Percentiles rank a stretch among this genome's conserved stretches.
phyloP scores from a whole-genome alignment of 257 asterid genomes.

The Solanum appendiculatum region DNA sequence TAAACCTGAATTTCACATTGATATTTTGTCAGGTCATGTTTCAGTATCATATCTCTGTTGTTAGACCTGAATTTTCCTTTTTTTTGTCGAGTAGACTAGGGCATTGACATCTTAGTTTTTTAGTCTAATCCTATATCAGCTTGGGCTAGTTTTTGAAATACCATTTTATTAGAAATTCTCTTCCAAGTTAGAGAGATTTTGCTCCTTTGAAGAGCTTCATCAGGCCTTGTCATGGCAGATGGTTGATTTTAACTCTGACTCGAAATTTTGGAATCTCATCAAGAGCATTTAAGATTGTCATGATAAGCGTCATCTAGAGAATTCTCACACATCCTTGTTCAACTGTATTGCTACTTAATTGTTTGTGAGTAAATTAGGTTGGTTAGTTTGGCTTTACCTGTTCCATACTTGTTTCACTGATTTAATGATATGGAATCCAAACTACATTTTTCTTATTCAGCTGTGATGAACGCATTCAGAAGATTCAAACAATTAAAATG shows the following conservation, averaged over 20 bases:
- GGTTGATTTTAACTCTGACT: neutral
- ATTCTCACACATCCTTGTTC: neutral
- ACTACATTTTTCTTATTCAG: conserved; percentile 21
- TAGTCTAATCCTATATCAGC: neutral
- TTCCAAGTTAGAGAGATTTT: neutral
- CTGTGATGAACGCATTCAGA: conserved; percentile 84
- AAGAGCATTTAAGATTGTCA: neutral
- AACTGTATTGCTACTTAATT: neutral
- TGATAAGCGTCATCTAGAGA: neutral
- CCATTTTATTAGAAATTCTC: neutral
- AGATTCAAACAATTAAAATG: conserved; percentile 94
- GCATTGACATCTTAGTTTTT: neutral
- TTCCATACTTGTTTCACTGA: neutral
- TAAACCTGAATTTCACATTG: neutral
- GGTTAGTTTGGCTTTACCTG: neutral
- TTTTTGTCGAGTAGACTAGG: neutral
- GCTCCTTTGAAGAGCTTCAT: neutral
- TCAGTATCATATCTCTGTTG: neutral
- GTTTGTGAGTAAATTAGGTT: neutral
- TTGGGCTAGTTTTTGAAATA: neutral
- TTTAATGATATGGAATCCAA: neutral
- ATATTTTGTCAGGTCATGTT: neutral
- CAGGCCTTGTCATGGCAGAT: neutral
- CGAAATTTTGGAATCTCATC: neutral
- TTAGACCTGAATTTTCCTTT: neutral